Conservation (phyloP, 306 rosid species). For the Cucurbita pepo region DNA sequence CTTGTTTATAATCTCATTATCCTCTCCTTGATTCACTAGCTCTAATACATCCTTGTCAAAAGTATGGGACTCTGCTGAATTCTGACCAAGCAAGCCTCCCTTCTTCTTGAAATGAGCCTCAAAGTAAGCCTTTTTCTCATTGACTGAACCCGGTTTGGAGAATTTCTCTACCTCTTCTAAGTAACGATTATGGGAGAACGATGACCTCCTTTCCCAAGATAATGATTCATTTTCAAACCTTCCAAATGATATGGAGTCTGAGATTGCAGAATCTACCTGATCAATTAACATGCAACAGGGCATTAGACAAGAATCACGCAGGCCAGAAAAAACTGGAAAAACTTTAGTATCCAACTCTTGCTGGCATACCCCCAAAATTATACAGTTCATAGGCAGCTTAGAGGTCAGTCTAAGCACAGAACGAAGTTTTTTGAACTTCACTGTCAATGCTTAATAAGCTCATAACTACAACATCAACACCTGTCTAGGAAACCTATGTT, state of each 20-base stretch:
- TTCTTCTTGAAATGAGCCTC: conserved; percentile 77
- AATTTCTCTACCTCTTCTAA: conserved; percentile 71
- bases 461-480: neutral
- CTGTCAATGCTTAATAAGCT: neutral
- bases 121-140: conserved; percentile 50
- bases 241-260: conserved; percentile 80
- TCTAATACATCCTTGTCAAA: conserved; percentile 25
- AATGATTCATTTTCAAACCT: conserved; percentile 53
- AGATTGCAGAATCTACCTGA: conserved; percentile 58
- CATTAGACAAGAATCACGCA: neutral
- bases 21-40: conserved; percentile 18
- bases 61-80: conserved; percentile 11
- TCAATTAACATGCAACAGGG: conserved; percentile 14
- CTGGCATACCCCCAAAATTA: neutral
- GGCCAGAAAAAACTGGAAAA: neutral
- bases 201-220: conserved; percentile 72
- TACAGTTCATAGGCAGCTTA: neutral
- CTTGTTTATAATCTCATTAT: conserved; percentile 26
- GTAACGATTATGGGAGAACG: conserved; percentile 58
- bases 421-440: neutral
- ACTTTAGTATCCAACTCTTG: neutral
- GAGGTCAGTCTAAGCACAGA: neutral
- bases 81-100: conserved; percentile 27
- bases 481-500: neutral
- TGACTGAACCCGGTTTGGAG: conserved; percentile 60